Evolutionary conservation across 192 early-diverging fungal genomes (phyloP), one percentile per base, ranked within the genome.

Genomic region (Podila verticillata): DNA sequence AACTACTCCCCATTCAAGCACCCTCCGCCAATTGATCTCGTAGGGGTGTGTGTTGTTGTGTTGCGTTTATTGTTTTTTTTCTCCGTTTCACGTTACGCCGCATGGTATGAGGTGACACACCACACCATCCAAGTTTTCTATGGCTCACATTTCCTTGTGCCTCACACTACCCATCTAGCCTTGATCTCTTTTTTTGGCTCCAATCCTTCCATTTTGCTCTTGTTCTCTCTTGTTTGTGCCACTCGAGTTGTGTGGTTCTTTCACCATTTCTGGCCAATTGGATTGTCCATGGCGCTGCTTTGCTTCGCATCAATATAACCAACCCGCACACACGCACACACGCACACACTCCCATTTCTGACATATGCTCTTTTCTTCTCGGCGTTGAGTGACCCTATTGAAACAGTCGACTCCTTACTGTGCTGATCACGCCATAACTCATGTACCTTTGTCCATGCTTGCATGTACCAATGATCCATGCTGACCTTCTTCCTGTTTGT

Each of bases 301-400:
- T 51, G 49, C 51, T 54, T 54, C 51, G 51, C 51, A 54, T 26
- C 51, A 44, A 44, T 39, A 36, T 36, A 39, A 39, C n/a, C n/a
- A n/a, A n/a, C n/a, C n/a, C n/a, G n/a, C n/a, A n/a, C n/a, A n/a
- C 12, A 39, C 4, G 12, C 15, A 13, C 39, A 39, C 1, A 44
- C 2, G 15, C 13, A 15, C 12, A 44, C 17, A 15, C 39, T 44
- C 1, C 12, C 12, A 34, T 6, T 34, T 34, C 32, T 39, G 10
- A 39, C 12, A 10, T 39, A 1, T 39, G 36, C 39, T 15, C 39
- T 15, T 44, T 39, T 44, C 12, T 44, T 15, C 39, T 44, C 15
- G 39, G 39, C 39, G 1, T 39, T 39, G 39, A 13, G n/a, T n/a
- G n/a, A n/a, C n/a, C 4, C 39, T 44, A 44, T 44, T 44, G 39